These are phyloP conservation scores for Gonapodya prolifera DNA, from an alignment of 192 early-diverging fungal species.

Conservation along the genomic window DNA sequence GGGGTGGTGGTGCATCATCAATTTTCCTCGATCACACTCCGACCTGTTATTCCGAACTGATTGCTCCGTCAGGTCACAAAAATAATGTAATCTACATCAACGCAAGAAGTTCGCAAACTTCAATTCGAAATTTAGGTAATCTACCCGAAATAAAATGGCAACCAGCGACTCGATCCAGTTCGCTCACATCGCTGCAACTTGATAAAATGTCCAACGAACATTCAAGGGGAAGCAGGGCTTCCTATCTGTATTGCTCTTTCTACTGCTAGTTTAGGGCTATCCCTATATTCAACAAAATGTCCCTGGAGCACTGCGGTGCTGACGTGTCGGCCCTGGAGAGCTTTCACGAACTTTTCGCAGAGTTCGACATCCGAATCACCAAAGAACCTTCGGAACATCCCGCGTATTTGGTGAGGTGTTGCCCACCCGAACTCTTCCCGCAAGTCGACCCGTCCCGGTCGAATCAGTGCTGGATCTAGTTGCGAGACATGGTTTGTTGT, in stretches of 20 bases:
- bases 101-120: too few species aligned
- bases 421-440: slow-evolving; percentile 67
- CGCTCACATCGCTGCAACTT: too few species aligned
- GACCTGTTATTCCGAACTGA: too few species aligned
- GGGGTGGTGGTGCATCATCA: too few species aligned
- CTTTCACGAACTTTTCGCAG: slow-evolving; percentile 48
- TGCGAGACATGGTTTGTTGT: slow-evolving; percentile 76
- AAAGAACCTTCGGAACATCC: slow-evolving; percentile 76
- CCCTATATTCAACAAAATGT: slow-evolving; percentile 84
- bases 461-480: slow-evolving; percentile 64
- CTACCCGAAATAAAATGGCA: too few species aligned
- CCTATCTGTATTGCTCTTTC: not conserved
- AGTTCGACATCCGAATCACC: slow-evolving; percentile 16
- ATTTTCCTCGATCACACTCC: too few species aligned
- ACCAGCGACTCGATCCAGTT: too few species aligned
- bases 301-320: slow-evolving; percentile 88
- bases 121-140: too few species aligned
- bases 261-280: slow-evolving; percentile 56
- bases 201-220: too few species aligned
- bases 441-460: slow-evolving; percentile 69
- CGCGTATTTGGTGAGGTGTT: slow-evolving; percentile 44
- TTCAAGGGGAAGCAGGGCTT: too few species aligned
- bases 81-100: too few species aligned
- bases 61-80: too few species aligned
- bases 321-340: slow-evolving; percentile 32